These are phyloP conservation scores for Plasmodium gonderi DNA, from an alignment of 169 alveolate species.

Conservation along the genomic window DNA sequence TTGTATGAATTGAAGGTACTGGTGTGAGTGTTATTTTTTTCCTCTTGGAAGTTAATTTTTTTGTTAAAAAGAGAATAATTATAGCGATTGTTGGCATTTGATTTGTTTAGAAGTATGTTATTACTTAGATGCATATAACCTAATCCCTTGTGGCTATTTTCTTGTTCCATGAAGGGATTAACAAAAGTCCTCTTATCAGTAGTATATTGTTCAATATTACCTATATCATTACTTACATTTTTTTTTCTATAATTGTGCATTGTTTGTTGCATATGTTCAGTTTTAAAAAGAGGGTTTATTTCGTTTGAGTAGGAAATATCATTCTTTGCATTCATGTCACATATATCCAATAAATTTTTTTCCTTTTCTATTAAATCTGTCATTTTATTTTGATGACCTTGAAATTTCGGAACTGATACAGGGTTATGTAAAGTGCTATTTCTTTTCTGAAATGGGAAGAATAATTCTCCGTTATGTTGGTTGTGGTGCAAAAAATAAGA, in stretches of 20 bases:
- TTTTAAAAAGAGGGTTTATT: not conserved
- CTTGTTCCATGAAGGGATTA: constrained; percentile 15
- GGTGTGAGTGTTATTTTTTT: not conserved
- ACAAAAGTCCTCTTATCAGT: not conserved
- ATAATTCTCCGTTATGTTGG: not conserved
- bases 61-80: not conserved
- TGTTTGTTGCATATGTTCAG: not conserved
- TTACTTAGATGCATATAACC: constrained; percentile 9
- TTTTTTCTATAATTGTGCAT: not conserved
- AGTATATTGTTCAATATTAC: constrained; percentile 4
- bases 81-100: not conserved
- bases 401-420: constrained; percentile 3
- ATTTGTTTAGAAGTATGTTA: not conserved
- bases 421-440: constrained; percentile 21
- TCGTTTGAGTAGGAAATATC: not conserved
- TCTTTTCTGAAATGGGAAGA: constrained; percentile 48
- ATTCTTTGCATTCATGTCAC: constrained; percentile 4
- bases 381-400: constrained; percentile 14
- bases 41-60: constrained; percentile 17
- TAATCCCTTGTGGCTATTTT: not conserved
- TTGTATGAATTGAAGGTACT: not conserved
- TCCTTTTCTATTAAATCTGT: constrained; percentile 5
- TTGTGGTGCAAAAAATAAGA: constrained; percentile 6
- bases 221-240: not conserved
- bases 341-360: not conserved